Conservation (phyloP, 2,329 filamentous ascomycete species). For the Beauveria varroae region DNA sequence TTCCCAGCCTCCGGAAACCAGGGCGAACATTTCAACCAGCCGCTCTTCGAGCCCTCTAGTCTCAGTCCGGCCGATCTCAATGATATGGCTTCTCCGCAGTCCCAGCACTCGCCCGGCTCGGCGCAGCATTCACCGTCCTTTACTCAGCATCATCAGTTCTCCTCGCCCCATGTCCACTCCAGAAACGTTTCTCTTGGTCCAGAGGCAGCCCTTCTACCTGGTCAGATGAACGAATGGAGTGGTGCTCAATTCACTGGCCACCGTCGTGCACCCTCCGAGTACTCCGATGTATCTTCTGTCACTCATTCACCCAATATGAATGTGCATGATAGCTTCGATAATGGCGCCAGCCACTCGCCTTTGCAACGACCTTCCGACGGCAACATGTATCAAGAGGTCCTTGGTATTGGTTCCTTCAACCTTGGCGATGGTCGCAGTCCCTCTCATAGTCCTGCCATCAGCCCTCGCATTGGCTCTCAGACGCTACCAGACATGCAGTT, state of each 20-base stretch:
- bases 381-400: slow-evolving; percentile 66
- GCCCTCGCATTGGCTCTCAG: slow-evolving; percentile 52
- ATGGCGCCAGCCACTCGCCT: slow-evolving; percentile 67
- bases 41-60: slow-evolving; percentile 47
- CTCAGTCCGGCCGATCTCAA: slow-evolving; percentile 40
- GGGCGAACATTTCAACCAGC: slow-evolving; percentile 52
- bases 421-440: slow-evolving; percentile 79
- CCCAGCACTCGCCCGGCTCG: slow-evolving; percentile 46
- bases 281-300: slow-evolving; percentile 81
- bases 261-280: slow-evolving; percentile 79
- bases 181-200: slow-evolving; percentile 50
- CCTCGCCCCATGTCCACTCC: slow-evolving; percentile 43
- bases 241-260: slow-evolving; percentile 68
- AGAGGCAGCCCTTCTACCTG: slow-evolving; percentile 47
- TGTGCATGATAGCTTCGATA: slow-evolving; percentile 73
- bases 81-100: slow-evolving; percentile 48
- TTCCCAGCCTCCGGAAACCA: slow-evolving; percentile 47
- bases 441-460: slow-evolving; percentile 64
- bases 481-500: slow-evolving; percentile 46
- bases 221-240: slow-evolving; percentile 46
- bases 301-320: slow-evolving; percentile 76
- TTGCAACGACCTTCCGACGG: slow-evolving; percentile 68
- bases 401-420: slow-evolving; percentile 72
- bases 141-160: slow-evolving; percentile 45
- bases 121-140: slow-evolving; percentile 51